Percentiles rank a stretch among this genome's conserved stretches.
phyloP scores from a whole-genome alignment of 768 basidiomycete species.

The Agaricus subrufescens region DNA sequence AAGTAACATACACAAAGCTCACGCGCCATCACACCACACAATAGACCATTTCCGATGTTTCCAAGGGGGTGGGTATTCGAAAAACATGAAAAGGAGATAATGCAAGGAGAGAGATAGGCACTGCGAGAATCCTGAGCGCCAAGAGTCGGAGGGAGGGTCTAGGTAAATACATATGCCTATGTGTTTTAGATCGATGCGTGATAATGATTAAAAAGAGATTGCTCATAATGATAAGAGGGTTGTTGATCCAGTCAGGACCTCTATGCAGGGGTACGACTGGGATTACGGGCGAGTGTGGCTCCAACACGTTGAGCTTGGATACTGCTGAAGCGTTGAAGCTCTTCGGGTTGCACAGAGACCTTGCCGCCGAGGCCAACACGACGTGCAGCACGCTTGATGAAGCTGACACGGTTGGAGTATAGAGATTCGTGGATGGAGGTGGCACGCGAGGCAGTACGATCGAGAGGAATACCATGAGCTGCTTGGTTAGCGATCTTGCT shows the following conservation, averaged over 20 bases:
- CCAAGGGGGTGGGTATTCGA: constrained; percentile 5
- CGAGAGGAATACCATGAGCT: constrained; percentile 63
- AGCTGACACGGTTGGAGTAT: constrained; percentile 93
- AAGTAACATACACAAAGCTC: not conserved
- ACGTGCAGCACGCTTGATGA: constrained; percentile 82
- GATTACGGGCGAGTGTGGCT: constrained; percentile 71
- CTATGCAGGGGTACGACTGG: constrained; percentile 27
- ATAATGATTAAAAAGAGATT: constrained; percentile 7
- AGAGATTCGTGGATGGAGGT: constrained; percentile 91
- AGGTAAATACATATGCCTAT: constrained; percentile 7
- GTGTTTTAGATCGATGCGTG: constrained; percentile 6
- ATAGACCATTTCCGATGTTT: constrained; percentile 9
- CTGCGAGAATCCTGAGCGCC: not conserved
- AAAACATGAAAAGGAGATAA: constrained; percentile 4
- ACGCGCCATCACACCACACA: constrained; percentile 2
- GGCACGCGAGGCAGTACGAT: constrained; percentile 84
- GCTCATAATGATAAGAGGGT: not conserved
- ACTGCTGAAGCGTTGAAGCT: constrained; percentile 78
- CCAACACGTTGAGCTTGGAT: constrained; percentile 81
- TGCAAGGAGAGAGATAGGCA: constrained; percentile 3
- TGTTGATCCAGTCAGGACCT: not conserved
- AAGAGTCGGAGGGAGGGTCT: not conserved
- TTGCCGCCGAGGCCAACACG: constrained; percentile 86
- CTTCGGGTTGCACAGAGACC: constrained; percentile 74
- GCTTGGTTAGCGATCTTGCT: constrained; percentile 31